Evolutionary conservation across 2,329 filamentous ascomycete species (phyloP).

Genomic region (Triangularia setosa): DNA sequence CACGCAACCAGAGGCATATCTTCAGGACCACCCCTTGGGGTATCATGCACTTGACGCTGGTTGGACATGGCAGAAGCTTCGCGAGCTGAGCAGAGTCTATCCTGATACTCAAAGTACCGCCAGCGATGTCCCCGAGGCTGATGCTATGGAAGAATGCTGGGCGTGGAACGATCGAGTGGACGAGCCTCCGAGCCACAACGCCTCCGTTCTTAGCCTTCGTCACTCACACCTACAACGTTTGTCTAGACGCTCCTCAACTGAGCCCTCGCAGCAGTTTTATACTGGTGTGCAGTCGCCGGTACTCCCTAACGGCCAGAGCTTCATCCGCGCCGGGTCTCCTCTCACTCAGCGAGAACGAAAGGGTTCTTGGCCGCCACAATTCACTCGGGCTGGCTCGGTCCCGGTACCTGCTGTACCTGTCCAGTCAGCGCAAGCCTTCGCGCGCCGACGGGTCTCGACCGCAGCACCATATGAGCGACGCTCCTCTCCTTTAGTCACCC

Average conservation of each 20-base stretch:
- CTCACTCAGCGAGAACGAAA: slow-evolving; percentile 36
- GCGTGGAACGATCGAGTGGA: slow-evolving; percentile 63
- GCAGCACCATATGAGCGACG: slow-evolving; percentile 35
- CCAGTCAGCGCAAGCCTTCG: slow-evolving; percentile 38
- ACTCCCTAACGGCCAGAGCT: slow-evolving; percentile 33
- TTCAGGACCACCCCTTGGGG: slow-evolving; percentile 50
- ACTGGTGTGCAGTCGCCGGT: slow-evolving; percentile 36
- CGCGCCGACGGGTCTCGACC: slow-evolving; percentile 42
- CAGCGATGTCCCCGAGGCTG: slow-evolving; percentile 53
- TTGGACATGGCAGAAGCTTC: slow-evolving; percentile 70
- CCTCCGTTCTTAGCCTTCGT: slow-evolving; percentile 40
- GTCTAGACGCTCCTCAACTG: slow-evolving; percentile 37
- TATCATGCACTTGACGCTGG: slow-evolving; percentile 47
- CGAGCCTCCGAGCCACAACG: slow-evolving; percentile 44
- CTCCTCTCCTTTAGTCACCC: slow-evolving; percentile 36
- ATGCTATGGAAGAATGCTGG: slow-evolving; percentile 65
- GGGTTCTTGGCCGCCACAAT: slow-evolving; percentile 43
- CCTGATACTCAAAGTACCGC: slow-evolving; percentile 41
- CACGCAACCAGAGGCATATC: slow-evolving; percentile 70
- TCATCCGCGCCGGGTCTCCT: slow-evolving; percentile 40
- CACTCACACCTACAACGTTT: slow-evolving; percentile 38
- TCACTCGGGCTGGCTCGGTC: slow-evolving; percentile 49
- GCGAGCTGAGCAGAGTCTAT: slow-evolving; percentile 57
- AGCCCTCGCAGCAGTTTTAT: slow-evolving; percentile 40
- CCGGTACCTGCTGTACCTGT: slow-evolving; percentile 38